Evolutionary conservation across 2,329 filamentous ascomycete species (phyloP).

Genomic region (Cladosporium sp.): DNA sequence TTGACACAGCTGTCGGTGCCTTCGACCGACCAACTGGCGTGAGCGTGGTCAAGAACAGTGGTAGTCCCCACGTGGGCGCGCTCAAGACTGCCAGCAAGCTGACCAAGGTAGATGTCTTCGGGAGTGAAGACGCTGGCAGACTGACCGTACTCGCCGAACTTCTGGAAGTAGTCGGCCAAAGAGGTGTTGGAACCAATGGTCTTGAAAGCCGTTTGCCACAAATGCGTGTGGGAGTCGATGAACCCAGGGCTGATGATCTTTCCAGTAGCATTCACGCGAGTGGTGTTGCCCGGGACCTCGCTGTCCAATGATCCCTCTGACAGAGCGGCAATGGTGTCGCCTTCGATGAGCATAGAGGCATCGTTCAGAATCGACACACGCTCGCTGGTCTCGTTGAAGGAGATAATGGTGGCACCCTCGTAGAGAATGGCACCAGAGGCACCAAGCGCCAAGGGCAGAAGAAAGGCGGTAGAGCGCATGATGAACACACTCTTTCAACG

Average conservation of each 20-base stretch:
- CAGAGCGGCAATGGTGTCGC: conserved; percentile 37
- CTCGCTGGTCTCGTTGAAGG: conserved; percentile 35
- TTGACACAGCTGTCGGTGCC: conserved; percentile 25
- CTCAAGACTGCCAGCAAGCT: conserved; percentile 39
- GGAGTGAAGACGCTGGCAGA: conserved; percentile 31
- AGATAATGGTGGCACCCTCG: conserved; percentile 37
- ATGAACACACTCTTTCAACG: neutral
- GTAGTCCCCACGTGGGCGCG: conserved; percentile 42
- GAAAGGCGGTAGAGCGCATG: conserved; percentile 7
- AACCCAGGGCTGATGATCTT: conserved; percentile 55
- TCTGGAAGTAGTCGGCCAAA: conserved; percentile 45
- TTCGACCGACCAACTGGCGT: conserved; percentile 19
- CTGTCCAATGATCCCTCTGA: conserved; percentile 21
- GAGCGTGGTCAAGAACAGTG: conserved; percentile 38
- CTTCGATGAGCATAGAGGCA: conserved; percentile 38
- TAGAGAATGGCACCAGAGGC: conserved; percentile 10
- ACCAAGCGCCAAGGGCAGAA: conserved; percentile 1
- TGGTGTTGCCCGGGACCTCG: conserved; percentile 28
- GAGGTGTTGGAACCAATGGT: conserved; percentile 51
- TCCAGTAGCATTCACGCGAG: conserved; percentile 46
- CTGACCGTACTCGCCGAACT: conserved; percentile 35
- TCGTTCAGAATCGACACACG: conserved; percentile 37
- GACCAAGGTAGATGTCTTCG: conserved; percentile 47
- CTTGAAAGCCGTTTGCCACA: conserved; percentile 54
- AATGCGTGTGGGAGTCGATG: conserved; percentile 52